Evolutionary conservation across 2,329 filamentous ascomycete species (phyloP).

Genomic region (Hysterium pulicare): DNA sequence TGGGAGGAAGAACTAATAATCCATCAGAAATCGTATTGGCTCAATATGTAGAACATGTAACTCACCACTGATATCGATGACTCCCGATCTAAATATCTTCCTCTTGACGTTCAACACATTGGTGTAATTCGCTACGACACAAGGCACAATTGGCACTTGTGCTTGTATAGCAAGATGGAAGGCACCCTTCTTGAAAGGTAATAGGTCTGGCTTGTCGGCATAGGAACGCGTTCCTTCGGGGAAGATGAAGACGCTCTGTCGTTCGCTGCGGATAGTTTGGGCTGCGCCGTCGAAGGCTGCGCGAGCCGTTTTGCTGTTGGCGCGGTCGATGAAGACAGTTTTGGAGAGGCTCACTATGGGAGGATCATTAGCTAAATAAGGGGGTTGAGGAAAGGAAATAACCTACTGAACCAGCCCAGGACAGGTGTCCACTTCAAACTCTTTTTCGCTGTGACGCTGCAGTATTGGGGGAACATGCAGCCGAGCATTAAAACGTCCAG

Average conservation of each 20-base stretch:
- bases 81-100: constrained; percentile 41
- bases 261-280: constrained; percentile 67
- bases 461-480: constrained; percentile 83
- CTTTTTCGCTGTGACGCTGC: constrained; percentile 88
- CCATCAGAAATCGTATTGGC: neutral
- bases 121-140: constrained; percentile 54
- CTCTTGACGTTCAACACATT: constrained; percentile 46
- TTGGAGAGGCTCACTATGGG: constrained; percentile 70
- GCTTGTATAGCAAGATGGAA: constrained; percentile 96
- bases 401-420: constrained; percentile 82
- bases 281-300: constrained; percentile 83
- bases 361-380: constrained; percentile 5
- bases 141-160: constrained; percentile 85
- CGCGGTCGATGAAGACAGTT: constrained; percentile 92
- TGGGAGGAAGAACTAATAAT: constrained; percentile 27
- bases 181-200: constrained; percentile 99
- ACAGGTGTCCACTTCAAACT: constrained; percentile 76
- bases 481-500: constrained; percentile 92
- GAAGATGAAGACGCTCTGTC: constrained; percentile 76
- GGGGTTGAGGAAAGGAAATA: neutral
- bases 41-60: neutral
- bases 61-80: constrained; percentile 52
- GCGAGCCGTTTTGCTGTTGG: constrained; percentile 76
- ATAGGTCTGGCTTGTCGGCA: constrained; percentile 70
- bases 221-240: constrained; percentile 93